phyloP scores from a whole-genome alignment of 345 rosid genomes.

The Citrus australasica region DNA sequence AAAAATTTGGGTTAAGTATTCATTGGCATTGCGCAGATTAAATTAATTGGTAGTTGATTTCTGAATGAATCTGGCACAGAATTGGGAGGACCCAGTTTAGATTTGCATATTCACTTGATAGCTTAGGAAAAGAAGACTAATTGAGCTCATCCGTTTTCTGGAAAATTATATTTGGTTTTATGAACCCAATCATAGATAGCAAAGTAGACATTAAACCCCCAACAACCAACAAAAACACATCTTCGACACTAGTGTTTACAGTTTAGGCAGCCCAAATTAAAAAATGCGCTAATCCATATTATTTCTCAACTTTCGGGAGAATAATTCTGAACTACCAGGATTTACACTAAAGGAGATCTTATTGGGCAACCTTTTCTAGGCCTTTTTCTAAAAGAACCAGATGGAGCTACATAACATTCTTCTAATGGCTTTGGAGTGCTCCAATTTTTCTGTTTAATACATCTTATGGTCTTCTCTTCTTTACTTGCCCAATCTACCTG shows the following conservation, averaged over 20 bases:
- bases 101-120: not conserved
- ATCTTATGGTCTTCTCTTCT: not conserved
- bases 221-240: no score
- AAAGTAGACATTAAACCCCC: no score
- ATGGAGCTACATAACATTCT: not conserved
- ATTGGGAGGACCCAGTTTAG: not conserved
- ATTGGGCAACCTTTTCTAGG: not conserved
- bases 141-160: no score
- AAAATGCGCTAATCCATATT: no score
- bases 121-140: no score
- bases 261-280: no score
- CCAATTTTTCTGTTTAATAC: not conserved
- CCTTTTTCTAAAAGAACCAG: not conserved
- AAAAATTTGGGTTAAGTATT: not conserved
- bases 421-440: not conserved
- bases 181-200: no score
- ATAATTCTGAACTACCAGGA: no score
- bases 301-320: no score
- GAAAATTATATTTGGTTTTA: no score
- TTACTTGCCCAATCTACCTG: not conserved
- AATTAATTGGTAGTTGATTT: not conserved
- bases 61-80: not conserved
- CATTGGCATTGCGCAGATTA: not conserved
- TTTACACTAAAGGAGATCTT: slow-evolving; percentile 6
- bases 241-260: no score